These are phyloP conservation scores for Primulina tabacum DNA, from an alignment of 257 asterid species.

Conservation along the genomic window DNA sequence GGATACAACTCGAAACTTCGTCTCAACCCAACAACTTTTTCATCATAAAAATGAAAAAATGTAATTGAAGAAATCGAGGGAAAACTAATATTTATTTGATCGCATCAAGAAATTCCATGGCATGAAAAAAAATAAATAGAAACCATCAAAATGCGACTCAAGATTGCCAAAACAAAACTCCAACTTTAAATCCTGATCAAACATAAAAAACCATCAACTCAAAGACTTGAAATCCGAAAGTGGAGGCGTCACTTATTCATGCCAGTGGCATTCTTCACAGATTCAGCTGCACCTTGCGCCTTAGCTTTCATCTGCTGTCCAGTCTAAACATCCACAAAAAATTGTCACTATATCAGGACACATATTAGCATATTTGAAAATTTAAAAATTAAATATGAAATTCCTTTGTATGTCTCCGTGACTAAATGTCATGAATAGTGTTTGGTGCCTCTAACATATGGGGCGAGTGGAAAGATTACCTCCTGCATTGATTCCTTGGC, in stretches of 20 bases:
- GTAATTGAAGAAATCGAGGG: not conserved
- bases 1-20: no score
- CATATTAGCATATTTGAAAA: no score
- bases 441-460: no score
- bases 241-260: slow-evolving; percentile 36
- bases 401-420: no score
- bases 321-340: slow-evolving; percentile 22
- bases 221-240: not conserved
- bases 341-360: not conserved
- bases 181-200: no score
- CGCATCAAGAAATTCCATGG: not conserved
- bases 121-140: no score
- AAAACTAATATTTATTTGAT: no score
- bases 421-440: no score
- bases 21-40: no score
- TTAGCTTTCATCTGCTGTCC: slow-evolving; percentile 41
- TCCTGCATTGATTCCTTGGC: slow-evolving; percentile 50
- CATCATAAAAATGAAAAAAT: not conserved
- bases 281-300: slow-evolving; percentile 46
- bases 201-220: not conserved
- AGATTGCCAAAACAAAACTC: not conserved
- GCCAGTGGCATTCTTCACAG: slow-evolving; percentile 45
- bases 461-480: slow-evolving; percentile 24
- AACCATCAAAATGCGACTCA: no score
- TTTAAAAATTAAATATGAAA: no score